A percentile compares a stretch with the other conserved stretches of the same genome.
Conservation (phyloP, 768 basidiomycete genomes). For the Mycena filopes region DNA sequence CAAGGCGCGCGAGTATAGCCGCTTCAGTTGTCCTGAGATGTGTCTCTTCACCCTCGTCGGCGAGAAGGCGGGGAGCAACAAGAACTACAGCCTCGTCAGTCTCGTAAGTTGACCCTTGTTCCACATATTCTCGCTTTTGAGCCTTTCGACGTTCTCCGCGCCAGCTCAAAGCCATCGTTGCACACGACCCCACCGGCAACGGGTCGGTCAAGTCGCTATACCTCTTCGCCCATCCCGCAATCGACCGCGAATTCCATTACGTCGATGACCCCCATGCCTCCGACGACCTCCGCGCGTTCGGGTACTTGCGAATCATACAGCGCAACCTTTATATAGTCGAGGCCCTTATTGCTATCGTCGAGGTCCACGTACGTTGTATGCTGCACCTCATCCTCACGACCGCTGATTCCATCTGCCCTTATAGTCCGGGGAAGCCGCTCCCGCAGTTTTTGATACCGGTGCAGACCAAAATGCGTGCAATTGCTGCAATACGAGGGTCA, state of each 20-base stretch:
- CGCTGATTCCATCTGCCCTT: too few relatives aligned
- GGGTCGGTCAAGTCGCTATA: conserved; percentile 8
- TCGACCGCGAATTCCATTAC: neutral
- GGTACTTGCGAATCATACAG: conserved; percentile 5
- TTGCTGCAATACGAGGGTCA: neutral
- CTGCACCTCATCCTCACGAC: too few relatives aligned
- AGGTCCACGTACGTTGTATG: conserved; percentile 11
- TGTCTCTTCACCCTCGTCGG: conserved; percentile 3
- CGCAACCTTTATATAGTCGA: conserved; percentile 14
- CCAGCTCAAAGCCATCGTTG: conserved; percentile 17
- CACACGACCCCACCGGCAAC: conserved; percentile 16
- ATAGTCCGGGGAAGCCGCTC: conserved; percentile 11
- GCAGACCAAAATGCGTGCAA: neutral
- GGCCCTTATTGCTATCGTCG: conserved; percentile 5
- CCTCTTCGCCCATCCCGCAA: neutral
- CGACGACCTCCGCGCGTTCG: conserved; percentile 6
- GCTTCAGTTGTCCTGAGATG: conserved; percentile 23
- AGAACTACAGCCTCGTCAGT: conserved; percentile 8
- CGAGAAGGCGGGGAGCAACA: neutral
- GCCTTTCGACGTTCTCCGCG: neutral
- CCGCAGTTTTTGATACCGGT: neutral
- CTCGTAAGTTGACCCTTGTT: neutral
- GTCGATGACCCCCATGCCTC: neutral
- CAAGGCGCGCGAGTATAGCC: conserved; percentile 12
- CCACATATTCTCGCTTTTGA: too few relatives aligned